Evolutionary conservation across 805 yeast genomes (phyloP).

Genomic region (Zygoascus ofunaensis): DNA sequence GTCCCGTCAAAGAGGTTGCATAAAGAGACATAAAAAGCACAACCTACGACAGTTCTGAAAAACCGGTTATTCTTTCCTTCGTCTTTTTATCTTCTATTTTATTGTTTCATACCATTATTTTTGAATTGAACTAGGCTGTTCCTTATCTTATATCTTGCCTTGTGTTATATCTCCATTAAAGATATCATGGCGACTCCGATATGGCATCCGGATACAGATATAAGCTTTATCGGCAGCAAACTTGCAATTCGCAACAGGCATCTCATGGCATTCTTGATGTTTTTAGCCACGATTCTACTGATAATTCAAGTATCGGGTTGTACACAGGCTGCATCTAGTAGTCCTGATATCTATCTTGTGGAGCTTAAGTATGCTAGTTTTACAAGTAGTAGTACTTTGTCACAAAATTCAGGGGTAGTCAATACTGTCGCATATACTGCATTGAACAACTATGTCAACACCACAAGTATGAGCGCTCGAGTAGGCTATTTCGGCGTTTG

Average conservation of each 20-base stretch:
- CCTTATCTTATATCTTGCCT: too few relatives aligned
- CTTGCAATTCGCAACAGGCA: too few relatives aligned
- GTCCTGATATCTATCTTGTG: constrained; percentile 14
- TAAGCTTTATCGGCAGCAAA: too few relatives aligned
- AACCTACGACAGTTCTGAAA: too few relatives aligned
- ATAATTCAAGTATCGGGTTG: constrained; percentile 16
- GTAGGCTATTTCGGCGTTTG: constrained; percentile 20
- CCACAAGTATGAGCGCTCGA: constrained; percentile 11
- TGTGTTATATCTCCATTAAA: too few relatives aligned
- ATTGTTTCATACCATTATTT: too few relatives aligned
- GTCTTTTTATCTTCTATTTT: too few relatives aligned
- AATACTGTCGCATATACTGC: constrained; percentile 11
- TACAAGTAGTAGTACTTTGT: too few relatives aligned
- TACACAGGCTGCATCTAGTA: constrained; percentile 8
- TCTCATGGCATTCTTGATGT: constrained; percentile 14
- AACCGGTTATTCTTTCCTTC: too few relatives aligned
- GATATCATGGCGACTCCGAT: too few relatives aligned
- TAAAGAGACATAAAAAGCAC: constrained; percentile 1
- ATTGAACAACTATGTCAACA: constrained; percentile 8
- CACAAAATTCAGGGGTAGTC: constrained; percentile 8
- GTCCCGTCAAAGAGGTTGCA: neutral
- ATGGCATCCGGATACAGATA: too few relatives aligned
- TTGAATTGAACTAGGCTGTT: too few relatives aligned
- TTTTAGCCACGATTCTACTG: constrained; percentile 11
- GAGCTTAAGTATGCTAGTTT: constrained; percentile 13